phyloP scores from a whole-genome alignment of 495 filamentous ascomycete genomes.

The Podospora fimiseda region DNA sequence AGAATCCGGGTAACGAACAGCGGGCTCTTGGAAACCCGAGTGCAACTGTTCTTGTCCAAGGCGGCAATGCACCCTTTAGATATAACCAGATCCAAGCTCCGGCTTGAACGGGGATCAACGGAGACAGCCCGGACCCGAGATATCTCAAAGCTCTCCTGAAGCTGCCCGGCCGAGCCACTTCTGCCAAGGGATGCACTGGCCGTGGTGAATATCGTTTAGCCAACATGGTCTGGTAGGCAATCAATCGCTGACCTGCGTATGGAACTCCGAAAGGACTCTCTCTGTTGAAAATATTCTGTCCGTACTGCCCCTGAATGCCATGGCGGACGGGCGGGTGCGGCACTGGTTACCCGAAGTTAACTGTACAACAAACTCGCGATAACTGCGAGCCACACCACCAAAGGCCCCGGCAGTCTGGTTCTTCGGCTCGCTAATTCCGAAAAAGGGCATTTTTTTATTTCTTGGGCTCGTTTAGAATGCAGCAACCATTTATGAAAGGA shows the following conservation, averaged over 20 bases:
- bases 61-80: too few species aligned
- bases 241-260: neutral
- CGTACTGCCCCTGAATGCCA: neutral
- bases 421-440: neutral
- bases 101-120: neutral
- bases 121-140: neutral
- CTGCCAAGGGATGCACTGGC: neutral
- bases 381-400: slow-evolving; percentile 2
- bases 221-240: neutral
- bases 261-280: slow-evolving; percentile 4
- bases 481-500: slow-evolving; percentile 21
- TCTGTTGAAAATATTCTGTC: neutral
- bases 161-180: neutral
- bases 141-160: neutral
- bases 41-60: too few species aligned
- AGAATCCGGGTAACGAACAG: neutral
- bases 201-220: neutral
- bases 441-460: neutral
- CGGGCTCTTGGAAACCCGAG: neutral
- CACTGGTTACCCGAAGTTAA: neutral
- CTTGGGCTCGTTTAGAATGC: slow-evolving; percentile 10
- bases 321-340: neutral
- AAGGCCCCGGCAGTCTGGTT: slow-evolving; percentile 4
- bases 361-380: neutral
- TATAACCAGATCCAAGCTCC: neutral